phyloP scores from a whole-genome alignment of 495 filamentous ascomycete genomes.

The Penicillium soppii region DNA sequence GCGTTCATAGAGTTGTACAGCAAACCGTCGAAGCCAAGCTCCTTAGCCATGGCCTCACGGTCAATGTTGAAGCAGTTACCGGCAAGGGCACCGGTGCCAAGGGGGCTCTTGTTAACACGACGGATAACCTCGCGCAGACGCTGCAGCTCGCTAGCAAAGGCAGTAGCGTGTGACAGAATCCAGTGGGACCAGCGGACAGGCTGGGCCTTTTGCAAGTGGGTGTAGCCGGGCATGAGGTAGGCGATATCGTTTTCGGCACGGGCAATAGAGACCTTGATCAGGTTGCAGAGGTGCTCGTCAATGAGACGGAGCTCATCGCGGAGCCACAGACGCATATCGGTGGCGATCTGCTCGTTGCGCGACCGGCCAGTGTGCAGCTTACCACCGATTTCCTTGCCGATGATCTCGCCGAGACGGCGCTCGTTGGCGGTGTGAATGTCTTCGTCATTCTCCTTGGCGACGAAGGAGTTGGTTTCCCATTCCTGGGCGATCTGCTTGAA shows the following conservation, averaged over 20 bases:
- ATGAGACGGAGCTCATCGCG: constrained; percentile 73
- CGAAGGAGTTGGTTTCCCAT: constrained; percentile 58
- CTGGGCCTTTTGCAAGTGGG: constrained; percentile 89
- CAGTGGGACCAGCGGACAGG: constrained; percentile 88
- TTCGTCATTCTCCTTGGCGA: constrained; percentile 47
- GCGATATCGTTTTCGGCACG: constrained; percentile 80
- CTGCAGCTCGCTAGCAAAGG: constrained; percentile 76
- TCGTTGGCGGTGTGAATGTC: constrained; percentile 95
- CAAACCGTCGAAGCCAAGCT: constrained; percentile 82
- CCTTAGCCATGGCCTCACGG: constrained; percentile 80
- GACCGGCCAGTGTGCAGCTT: constrained; percentile 93
- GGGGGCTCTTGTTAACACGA: constrained; percentile 74
- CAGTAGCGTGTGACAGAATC: constrained; percentile 75
- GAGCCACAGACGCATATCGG: constrained; percentile 92
- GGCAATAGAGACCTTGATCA: constrained; percentile 69
- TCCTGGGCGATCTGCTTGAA: constrained; percentile 71
- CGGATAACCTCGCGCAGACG: constrained; percentile 71
- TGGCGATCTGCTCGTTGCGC: constrained; percentile 91
- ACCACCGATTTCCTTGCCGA: constrained; percentile 81
- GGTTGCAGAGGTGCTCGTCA: constrained; percentile 63
- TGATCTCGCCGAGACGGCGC: constrained; percentile 83
- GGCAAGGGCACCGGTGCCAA: constrained; percentile 86
- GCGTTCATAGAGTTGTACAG: constrained; percentile 82
- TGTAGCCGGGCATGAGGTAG: constrained; percentile 67
- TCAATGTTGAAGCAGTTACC: constrained; percentile 92